Base-by-base conservation (phyloP, 2,329 filamentous ascomycete species). In the Pyrenophora seminiperda region DNA sequence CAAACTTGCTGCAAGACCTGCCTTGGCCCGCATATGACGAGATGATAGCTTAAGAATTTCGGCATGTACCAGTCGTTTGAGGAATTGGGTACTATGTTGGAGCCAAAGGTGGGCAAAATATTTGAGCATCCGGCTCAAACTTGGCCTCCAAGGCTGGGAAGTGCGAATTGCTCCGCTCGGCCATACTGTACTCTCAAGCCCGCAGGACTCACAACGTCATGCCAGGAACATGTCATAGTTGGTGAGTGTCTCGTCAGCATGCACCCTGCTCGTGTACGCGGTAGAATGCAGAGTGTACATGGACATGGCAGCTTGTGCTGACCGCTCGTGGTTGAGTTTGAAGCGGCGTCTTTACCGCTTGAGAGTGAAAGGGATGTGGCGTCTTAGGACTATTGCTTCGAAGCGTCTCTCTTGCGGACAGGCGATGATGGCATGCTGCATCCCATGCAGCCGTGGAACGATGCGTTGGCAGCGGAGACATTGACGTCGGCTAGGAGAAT, bases 1-100 rank as follows among this genome's bases (percentile, higher is more conserved):
- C 62, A 65, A 66, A 67, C 59, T 47, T 46, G 60, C 59, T 63
- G 61, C 61, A 61, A 53, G 58, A 50, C 38, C 32, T 53, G 52
- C 52, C 54, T 55, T 45, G 50, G 49, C 44, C 54, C 50, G 54
- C 57, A 56, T 53, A 64, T 66, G 62, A 65, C 63, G 65, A 59
- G 56, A 54, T 49, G 19, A 54, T 53, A 50, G 53, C 47, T 47
- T 27, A 24, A 30, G 27, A 36, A 38, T 41, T 38, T 47, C 30
- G 47, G 38, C 41, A 29, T n/a, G 24, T 33, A 24, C 47, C 41
- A 39, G 30, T 29, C 18, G 39, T 40, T 47, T 44, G 39, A 31
- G 27, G 24, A 20, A 10, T n/a, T 20, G 15, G 31, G 39, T 41
- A 38, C 20, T 47, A 37, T 22, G 43, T 20, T 24, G 33, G 22